Evolutionary conservation across 345 rosid species (phyloP), one percentile per base, ranked within the genome.

Genomic region (Camelina laxa): DNA sequence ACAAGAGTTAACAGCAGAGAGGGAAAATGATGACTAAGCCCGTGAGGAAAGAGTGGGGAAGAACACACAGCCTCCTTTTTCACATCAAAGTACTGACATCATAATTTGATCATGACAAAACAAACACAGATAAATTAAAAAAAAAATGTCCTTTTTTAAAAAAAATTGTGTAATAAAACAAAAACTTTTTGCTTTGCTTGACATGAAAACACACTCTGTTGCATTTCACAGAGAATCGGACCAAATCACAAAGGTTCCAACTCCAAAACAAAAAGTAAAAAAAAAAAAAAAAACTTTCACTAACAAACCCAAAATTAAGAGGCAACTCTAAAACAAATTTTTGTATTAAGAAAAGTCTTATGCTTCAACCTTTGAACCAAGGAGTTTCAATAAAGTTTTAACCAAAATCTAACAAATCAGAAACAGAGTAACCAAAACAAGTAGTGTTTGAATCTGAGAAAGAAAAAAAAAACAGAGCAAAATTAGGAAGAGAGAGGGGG

Each of bases 1-100:
- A 80, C 75, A 80, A 70, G 60, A 70, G 39, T 41, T 60, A 68
- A 76, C 78, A 74, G 75, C 78, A 76, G 65, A 33, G 36, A 33
- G 9, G 67, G 59, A 35, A 70, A 80, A 75, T 75, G 70, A 82
- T 79, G 70, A 82, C 77, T 64, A 77, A 59, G 55, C 73, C 81
- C 79, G 69, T 67, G 76, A 78, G 74, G 74, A 82, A 66, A 73
- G 36, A 70, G 68, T 84, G 81, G 76, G 75, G 74, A 65, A 76
- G 74, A 78, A 75, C 74, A 75, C 74, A 80, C 57, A 54, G 69
- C 76, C 67, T 71, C 75, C 67, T 77, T 71, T 77, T 77, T 75
- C 75, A 77, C 69, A 73, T 50, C 77, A 69, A 60, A 77, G 69
- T 62, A 60, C 74, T 79, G 80, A 76, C 75, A 83, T 65, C 65